Conservation (phyloP, 345 rosid species). For the Citrus sinensis region DVS_A1.0 CM039161.1:21937001-21937500, state of each 20-base stretch:
- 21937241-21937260: background rate
- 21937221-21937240: background rate
- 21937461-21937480: background rate
- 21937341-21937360: background rate
- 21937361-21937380: background rate
- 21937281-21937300: background rate
- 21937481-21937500: background rate
- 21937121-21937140: background rate
- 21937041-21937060: background rate
- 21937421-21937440: background rate
- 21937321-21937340: background rate
- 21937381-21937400: background rate
- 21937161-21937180: background rate
- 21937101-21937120: background rate
- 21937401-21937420: background rate
- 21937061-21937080: background rate
- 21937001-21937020: background rate
- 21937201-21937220: background rate
- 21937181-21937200: background rate
- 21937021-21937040: background rate
- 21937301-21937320: background rate
- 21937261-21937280: conserved; percentile 2
- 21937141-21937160: background rate
- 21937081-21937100: background rate
- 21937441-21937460: background rate